Evolutionary conservation across 352 stramenopile species (phyloP).

Genomic region (Globisporangium recalcitrans): DNA sequence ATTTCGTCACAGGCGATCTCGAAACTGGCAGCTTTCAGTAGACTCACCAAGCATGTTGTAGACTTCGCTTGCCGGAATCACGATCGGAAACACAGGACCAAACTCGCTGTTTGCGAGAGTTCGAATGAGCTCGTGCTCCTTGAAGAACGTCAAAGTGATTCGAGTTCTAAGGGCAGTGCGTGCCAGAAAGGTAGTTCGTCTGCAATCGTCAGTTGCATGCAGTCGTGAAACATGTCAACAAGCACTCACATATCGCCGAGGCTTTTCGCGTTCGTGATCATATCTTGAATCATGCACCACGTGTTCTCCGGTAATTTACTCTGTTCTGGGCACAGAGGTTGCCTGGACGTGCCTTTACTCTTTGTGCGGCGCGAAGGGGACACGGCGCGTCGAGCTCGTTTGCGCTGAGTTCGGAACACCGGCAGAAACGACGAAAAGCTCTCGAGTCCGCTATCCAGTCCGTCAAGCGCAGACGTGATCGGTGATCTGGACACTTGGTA

Average conservation of each 20-base stretch:
- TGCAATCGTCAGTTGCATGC: not conserved
- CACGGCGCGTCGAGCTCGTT: not conserved
- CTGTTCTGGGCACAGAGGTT: not conserved
- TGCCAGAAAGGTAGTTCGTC: not conserved
- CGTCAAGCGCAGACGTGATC: not conserved
- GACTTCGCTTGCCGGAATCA: slow-evolving; percentile 50
- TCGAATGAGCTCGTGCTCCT: slow-evolving; percentile 46
- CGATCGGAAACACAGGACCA: slow-evolving; percentile 30
- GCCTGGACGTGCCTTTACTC: not conserved
- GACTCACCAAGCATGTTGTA: slow-evolving; percentile 59
- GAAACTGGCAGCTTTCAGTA: not conserved
- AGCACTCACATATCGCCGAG: slow-evolving; percentile 44
- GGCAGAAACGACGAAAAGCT: not conserved
- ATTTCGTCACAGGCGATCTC: not conserved
- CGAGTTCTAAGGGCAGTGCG: slow-evolving; percentile 28
- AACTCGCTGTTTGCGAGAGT: not conserved
- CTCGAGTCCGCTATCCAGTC: not conserved
- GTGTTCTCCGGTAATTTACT: slow-evolving; percentile 22
- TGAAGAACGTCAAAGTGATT: slow-evolving; percentile 56
- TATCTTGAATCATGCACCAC: slow-evolving; percentile 34
- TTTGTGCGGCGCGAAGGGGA: not conserved
- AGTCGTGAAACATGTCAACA: not conserved
- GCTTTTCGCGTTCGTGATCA: slow-evolving; percentile 35
- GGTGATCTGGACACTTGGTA: not conserved
- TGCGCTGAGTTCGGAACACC: slow-evolving; percentile 2